These are phyloP conservation scores for Globisporangium cystogenes DNA, from an alignment of 352 stramenopile species.

Conservation along the genomic window DNA sequence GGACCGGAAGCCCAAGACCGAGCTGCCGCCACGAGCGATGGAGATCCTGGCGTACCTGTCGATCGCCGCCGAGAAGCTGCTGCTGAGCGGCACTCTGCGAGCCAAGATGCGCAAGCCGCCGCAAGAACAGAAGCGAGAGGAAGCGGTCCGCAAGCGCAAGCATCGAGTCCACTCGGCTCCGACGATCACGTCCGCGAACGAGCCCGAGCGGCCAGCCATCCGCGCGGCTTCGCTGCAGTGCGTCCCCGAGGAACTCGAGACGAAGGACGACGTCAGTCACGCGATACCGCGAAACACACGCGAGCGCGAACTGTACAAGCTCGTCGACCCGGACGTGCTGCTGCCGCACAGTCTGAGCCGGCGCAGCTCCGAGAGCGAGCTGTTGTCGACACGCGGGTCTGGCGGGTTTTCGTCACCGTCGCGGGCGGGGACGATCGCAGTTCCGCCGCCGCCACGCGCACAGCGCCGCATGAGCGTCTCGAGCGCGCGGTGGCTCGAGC, in stretches of 20 bases:
- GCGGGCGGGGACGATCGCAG: constrained; percentile 1
- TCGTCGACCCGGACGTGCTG: constrained; percentile 23
- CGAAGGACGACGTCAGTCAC: constrained; percentile 19
- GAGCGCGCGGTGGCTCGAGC: background rate
- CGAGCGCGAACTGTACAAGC: constrained; percentile 19
- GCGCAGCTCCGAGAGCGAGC: constrained; percentile 6
- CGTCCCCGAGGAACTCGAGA: constrained; percentile 41
- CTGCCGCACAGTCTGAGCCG: constrained; percentile 5
- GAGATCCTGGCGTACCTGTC: constrained; percentile 69
- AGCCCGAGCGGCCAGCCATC: constrained; percentile 13
- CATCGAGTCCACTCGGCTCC: constrained; percentile 20
- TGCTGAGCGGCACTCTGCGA: constrained; percentile 11
- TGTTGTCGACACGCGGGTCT: background rate
- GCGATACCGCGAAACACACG: background rate
- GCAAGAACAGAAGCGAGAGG: background rate
- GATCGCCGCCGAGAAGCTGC: constrained; percentile 41
- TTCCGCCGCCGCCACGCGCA: background rate
- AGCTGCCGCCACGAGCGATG: constrained; percentile 42
- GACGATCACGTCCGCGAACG: background rate
- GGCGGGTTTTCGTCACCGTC: background rate
- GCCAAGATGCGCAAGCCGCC: background rate
- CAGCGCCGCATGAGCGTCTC: background rate
- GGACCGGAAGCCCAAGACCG: constrained; percentile 47
- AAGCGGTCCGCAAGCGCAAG: constrained; percentile 9
- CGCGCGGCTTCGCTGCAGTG: constrained; percentile 35